Evolutionary conservation across 345 rosid species (phyloP), one percentile per base, ranked within the genome.

Genomic region (Cardiospermum halicacabum): DNA sequence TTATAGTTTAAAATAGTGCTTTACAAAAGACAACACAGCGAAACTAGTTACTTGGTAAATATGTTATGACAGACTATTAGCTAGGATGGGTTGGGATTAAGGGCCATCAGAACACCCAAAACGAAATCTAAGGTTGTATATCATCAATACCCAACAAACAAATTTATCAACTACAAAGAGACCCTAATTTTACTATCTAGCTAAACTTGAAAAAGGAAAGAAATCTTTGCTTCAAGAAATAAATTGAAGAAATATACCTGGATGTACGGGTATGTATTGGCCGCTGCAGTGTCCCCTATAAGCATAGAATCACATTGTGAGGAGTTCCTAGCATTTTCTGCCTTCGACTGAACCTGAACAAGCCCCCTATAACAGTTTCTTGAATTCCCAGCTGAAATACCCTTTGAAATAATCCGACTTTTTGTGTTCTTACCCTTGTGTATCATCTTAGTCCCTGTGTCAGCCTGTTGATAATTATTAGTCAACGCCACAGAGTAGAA

Each of bases 251-350:
- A 65, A 24, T 7, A n/a, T 57, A 78, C 88, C 98, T 94, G 99
- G 75, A 94, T 94, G 67, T 94, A 94, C 18, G 99, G 99, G 76
- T 94, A 94, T 58, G 99, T 94, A 76, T 91, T 94, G 59, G 97
- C 97, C 61, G 95, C 97, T 18, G 95, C 99, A 47, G 58, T 79
- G 50, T 94, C 99, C 36, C 97, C 97, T 7, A 93, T 88, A 70
- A 93, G 97, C 96, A 93, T 90, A 2, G 98, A 90, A 70, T 93
- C 98, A 42, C 99, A 94, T 60, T 86, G 89, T 0, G 99, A 94
- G 49, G 91, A 88, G 54, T 91, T 94, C 57, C 77, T 78, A 55
- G 97, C 96, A 83, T 87, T 87, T 53, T 89, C 92, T 1, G 99
- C 97, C 76, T 87, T 94, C 0, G 99, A 91, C n/a, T 78, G 91